phyloP scores from a whole-genome alignment of 768 basidiomycete genomes.

The Zangia roseola region DNA sequence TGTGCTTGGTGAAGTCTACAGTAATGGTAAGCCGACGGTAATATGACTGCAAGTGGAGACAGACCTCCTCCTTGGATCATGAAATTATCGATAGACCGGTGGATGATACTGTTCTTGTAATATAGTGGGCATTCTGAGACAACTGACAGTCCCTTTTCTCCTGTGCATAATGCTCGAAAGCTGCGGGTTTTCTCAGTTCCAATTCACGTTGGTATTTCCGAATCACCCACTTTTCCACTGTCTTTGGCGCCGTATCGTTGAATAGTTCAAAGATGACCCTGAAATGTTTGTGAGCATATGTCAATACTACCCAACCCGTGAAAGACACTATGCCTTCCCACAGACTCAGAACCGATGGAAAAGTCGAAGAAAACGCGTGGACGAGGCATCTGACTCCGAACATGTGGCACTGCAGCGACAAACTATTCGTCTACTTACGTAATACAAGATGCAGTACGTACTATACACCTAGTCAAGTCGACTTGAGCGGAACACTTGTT shows the following conservation, averaged over 20 bases:
- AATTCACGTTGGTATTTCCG: not conserved
- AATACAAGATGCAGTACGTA: too few relatives aligned
- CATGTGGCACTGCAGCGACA: too few relatives aligned
- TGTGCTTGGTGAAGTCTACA: constrained; percentile 76
- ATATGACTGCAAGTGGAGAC: constrained; percentile 10
- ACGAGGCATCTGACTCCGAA: constrained; percentile 39
- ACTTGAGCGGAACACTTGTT: too few relatives aligned
- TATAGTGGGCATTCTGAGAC: constrained; percentile 67
- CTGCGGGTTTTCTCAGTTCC: constrained; percentile 38
- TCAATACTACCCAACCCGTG: not conserved
- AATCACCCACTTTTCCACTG: constrained; percentile 69
- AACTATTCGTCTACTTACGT: too few relatives aligned
- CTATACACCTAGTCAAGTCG: too few relatives aligned
- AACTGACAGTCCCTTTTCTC: constrained; percentile 73
- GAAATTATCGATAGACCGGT: constrained; percentile 75
- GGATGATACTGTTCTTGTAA: constrained; percentile 79
- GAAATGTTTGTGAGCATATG: constrained; percentile 12
- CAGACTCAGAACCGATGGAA: constrained; percentile 44
- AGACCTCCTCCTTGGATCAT: constrained; percentile 82
- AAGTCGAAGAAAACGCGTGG: constrained; percentile 74
- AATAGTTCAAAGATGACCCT: constrained; percentile 78
- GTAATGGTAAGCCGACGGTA: not conserved
- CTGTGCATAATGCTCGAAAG: constrained; percentile 84
- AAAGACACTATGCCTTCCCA: constrained; percentile 49
- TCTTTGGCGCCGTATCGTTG: constrained; percentile 70